phyloP scores from a whole-genome alignment of 108 stramenopile species.

The Fistulifera pelliculosa region DNA sequence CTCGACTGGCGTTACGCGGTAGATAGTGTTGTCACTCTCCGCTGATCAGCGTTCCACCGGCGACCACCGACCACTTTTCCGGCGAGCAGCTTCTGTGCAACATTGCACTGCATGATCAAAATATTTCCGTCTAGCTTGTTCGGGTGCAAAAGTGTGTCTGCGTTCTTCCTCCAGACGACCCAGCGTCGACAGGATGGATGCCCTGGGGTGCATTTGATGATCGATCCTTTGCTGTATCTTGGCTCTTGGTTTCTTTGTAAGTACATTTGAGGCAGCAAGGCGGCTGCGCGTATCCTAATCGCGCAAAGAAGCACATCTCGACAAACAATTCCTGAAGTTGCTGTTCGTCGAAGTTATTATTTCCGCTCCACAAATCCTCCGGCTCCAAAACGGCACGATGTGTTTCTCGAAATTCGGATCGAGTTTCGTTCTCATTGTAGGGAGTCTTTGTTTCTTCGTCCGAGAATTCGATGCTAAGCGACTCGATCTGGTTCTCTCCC shows the following conservation, averaged over 20 bases:
- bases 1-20: too few species aligned
- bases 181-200: slow-evolving; percentile 16
- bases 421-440: too few species aligned
- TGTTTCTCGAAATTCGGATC: too few species aligned
- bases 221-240: slow-evolving; percentile 6
- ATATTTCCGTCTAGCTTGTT: slow-evolving; percentile 41
- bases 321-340: slow-evolving; percentile 34
- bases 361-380: background rate
- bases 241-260: slow-evolving; percentile 23
- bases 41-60: slow-evolving; percentile 21
- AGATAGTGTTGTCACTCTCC: too few species aligned
- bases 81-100: slow-evolving; percentile 35
- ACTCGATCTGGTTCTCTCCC: too few species aligned
- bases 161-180: slow-evolving; percentile 55
- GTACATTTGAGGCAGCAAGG: slow-evolving; percentile 63
- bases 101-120: slow-evolving; percentile 45
- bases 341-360: slow-evolving; percentile 5
- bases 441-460: too few species aligned
- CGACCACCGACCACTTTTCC: slow-evolving; percentile 34
- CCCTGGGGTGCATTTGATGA: background rate
- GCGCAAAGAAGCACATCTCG: slow-evolving; percentile 69
- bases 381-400: background rate
- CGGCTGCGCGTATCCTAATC: slow-evolving; percentile 74
- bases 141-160: slow-evolving; percentile 50
- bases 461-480: too few species aligned